These are phyloP conservation scores for Fraxinus greggii DNA, from an alignment of 305 asterid species.

Conservation along the genomic window DNA sequence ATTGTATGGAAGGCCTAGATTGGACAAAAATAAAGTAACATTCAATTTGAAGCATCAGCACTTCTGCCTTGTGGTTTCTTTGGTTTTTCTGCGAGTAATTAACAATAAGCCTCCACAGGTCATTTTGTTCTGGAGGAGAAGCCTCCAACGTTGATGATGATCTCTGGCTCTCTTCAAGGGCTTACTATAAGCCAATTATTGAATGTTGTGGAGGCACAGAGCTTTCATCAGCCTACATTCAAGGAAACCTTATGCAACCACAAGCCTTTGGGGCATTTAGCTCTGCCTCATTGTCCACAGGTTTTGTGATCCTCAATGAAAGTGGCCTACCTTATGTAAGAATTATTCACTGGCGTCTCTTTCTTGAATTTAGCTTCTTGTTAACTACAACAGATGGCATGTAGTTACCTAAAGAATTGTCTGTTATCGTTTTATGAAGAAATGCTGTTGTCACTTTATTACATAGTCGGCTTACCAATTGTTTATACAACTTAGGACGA, in stretches of 20 bases:
- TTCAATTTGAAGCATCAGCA: background rate
- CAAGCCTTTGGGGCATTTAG: conserved; percentile 93
- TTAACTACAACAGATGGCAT: background rate
- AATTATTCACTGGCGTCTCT: conserved; percentile 12
- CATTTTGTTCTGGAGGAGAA: conserved; percentile 79
- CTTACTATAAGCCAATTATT: conserved; percentile 67
- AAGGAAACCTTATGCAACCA: conserved; percentile 80
- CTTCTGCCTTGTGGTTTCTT: background rate
- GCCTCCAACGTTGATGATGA: conserved; percentile 82
- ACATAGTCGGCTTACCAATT: background rate
- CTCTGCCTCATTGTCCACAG: conserved; percentile 73
- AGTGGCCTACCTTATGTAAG: conserved; percentile 72
- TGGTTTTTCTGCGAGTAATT: conserved; percentile 8
- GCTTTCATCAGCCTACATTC: conserved; percentile 73
- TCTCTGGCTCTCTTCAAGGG: conserved; percentile 94
- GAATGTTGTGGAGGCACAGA: conserved; percentile 97
- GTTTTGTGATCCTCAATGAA: conserved; percentile 75
- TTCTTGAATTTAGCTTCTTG: conserved; percentile 1
- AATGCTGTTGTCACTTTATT: background rate
- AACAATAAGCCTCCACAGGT: conserved; percentile 40
- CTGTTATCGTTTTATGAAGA: background rate
- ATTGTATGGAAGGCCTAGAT: conserved; percentile 75
- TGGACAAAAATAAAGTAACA: conserved; percentile 84
- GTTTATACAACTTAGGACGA: background rate
- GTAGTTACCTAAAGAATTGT: background rate